Evolutionary conservation across 352 stramenopile genomes (phyloP).

Genomic region (Globisporangium iwayamae): DNA sequence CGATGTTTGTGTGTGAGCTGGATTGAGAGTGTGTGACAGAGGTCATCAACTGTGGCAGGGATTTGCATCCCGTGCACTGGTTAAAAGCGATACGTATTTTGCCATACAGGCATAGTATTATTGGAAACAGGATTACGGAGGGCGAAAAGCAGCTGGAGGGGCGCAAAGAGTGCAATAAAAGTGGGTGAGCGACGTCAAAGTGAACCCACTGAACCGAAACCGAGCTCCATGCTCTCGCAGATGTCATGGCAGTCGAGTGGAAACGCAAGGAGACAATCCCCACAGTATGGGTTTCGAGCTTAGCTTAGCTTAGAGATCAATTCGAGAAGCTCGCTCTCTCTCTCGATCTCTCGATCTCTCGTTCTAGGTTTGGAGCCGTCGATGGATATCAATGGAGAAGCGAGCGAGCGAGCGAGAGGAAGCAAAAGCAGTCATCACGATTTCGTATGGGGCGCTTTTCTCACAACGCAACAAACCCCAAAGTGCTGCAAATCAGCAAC

Average conservation of each 20-base stretch:
- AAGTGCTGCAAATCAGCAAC: background rate
- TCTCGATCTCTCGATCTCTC: background rate
- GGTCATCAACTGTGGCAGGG: background rate
- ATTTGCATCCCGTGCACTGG: background rate
- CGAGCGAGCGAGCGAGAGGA: background rate
- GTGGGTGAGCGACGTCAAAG: background rate
- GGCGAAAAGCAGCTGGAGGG: background rate
- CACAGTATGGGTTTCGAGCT: too few species aligned
- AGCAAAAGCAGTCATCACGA: background rate
- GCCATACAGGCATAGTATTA: background rate
- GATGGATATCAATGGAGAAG: background rate
- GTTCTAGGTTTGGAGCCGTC: too few species aligned
- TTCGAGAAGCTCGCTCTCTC: too few species aligned
- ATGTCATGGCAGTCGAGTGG: background rate
- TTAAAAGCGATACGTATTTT: too few species aligned
- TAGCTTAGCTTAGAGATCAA: too few species aligned
- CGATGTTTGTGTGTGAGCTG: too few species aligned
- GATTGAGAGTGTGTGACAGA: background rate
- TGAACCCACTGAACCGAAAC: background rate
- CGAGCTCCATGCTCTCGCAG: background rate
- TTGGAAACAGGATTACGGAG: background rate
- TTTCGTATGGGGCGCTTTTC: background rate
- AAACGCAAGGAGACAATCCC: too few species aligned
- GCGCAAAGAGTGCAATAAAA: background rate
- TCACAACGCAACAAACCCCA: conserved; percentile 1